phyloP scores from a whole-genome alignment of 192 early-diverging fungal genomes.

The Coemansia sp. region DNA sequence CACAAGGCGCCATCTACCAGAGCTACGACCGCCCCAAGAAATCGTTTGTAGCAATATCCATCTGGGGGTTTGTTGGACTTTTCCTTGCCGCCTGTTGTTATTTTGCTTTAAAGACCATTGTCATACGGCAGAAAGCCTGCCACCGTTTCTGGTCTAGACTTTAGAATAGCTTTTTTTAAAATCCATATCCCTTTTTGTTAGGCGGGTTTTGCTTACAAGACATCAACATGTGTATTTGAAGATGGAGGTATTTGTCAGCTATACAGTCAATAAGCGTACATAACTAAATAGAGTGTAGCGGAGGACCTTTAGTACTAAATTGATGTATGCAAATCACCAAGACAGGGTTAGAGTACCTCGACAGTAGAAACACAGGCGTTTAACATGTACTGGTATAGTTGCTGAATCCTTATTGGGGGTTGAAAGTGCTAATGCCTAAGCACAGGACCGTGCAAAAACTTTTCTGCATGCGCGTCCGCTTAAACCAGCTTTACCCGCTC shows the following conservation, averaged over 20 bases:
- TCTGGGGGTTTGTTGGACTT: constrained; percentile 37
- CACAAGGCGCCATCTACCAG: constrained; percentile 48
- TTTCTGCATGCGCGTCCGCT: too few relatives aligned
- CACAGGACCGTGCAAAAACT: too few relatives aligned
- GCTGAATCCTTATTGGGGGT: too few relatives aligned
- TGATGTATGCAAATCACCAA: not conserved
- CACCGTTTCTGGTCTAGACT: constrained; percentile 21
- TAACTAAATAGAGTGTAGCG: too few relatives aligned
- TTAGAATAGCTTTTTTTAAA: constrained; percentile 4
- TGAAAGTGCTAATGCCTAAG: too few relatives aligned
- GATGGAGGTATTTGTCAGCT: too few relatives aligned
- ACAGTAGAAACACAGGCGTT: too few relatives aligned
- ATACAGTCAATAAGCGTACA: too few relatives aligned
- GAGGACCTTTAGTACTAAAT: not conserved
- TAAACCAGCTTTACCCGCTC: too few relatives aligned
- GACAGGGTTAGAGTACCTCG: too few relatives aligned
- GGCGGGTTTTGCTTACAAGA: not conserved
- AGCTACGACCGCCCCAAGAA: constrained; percentile 28
- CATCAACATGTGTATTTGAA: not conserved
- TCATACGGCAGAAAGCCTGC: constrained; percentile 9
- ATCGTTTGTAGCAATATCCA: constrained; percentile 28
- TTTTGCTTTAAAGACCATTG: constrained; percentile 16
- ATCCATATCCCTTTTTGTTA: not conserved
- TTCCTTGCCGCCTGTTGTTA: constrained; percentile 31
- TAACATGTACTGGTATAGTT: too few relatives aligned